Base-by-base conservation (phyloP, 257 asterid genomes). In the Jacaranda copaia region DNA sequence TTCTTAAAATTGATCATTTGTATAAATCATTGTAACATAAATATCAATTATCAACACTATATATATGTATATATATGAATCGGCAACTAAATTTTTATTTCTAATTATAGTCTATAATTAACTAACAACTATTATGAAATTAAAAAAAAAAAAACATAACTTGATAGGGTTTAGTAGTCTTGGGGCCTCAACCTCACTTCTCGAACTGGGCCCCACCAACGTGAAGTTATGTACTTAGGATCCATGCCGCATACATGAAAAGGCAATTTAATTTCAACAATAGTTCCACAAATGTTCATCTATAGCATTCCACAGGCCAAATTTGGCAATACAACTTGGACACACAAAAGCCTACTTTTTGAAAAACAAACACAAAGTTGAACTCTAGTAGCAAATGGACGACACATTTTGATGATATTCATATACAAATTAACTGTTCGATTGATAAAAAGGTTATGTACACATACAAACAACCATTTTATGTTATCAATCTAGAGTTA, bases 361-460 rank as follows among this genome's bases (percentile, higher is more conserved):
- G 53, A 62, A 36, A 5, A 19, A 5, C 58, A 73, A 14, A 25
- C 14, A 49, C 14, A 18, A 57, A 75, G 25, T 40, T 51, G 68
- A 71, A 60, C 58, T 40, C 68, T 59, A 20, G 77, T 15, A 52
- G 43, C 39, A 61, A 69, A 36, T 64, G 76, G 4, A 25, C 2
- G 32, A 0, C 32, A 25, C 32, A 25, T 25, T 25, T 25, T 25
- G 32, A 25, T 25, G 32, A 25, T 25, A 25, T 25, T 25, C 32
- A 0, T 25, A 25, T 8, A 42, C 5, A 42, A 42, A 42, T 42
- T 42, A 53, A 53, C 18, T 13, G 18, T 14, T 14, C 1, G 4
- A 53, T 42, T 42, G 46, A 42, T 42, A 1, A 42, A 5, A 42
- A 42, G 8, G 8, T 4, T 42, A 42, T 3, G 7, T 14, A 15